Conservation (phyloP, 2,329 filamentous ascomycete genomes). For the Triangularia setosa region DNA sequence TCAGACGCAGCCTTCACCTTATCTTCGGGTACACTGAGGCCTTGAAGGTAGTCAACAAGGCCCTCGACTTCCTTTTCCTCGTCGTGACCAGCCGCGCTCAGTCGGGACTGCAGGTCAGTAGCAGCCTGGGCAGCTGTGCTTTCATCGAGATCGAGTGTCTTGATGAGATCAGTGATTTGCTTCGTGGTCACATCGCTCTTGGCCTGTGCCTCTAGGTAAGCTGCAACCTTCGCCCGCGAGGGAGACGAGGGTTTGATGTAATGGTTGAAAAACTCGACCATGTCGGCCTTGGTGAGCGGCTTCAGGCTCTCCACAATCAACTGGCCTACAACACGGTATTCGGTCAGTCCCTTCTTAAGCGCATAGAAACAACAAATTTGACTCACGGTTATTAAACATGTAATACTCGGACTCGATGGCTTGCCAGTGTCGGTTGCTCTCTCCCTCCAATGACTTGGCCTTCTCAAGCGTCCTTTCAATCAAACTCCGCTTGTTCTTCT, state of each 20-base stretch:
- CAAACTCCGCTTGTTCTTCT: slow-evolving; percentile 84
- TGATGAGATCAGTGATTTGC: slow-evolving; percentile 41
- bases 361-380: neutral
- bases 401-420: slow-evolving; percentile 84
- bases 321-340: slow-evolving; percentile 49
- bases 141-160: slow-evolving; percentile 33
- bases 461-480: slow-evolving; percentile 86
- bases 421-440: slow-evolving; percentile 77
- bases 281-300: slow-evolving; percentile 70
- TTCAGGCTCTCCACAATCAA: slow-evolving; percentile 73
- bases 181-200: slow-evolving; percentile 42
- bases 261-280: slow-evolving; percentile 72
- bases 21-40: slow-evolving; percentile 45
- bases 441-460: slow-evolving; percentile 84
- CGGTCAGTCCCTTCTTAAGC: slow-evolving; percentile 5
- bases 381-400: slow-evolving; percentile 80
- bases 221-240: slow-evolving; percentile 73
- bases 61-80: slow-evolving; percentile 47
- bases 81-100: slow-evolving; percentile 38
- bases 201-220: slow-evolving; percentile 77
- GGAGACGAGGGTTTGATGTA: slow-evolving; percentile 73
- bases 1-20: slow-evolving; percentile 42
- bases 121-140: slow-evolving; percentile 32
- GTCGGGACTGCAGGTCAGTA: slow-evolving; percentile 33
- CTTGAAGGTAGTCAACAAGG: slow-evolving; percentile 46